A percentile compares a stretch with the other conserved stretches of the same genome.
phyloP scores from a whole-genome alignment of 2,329 filamentous ascomycete species.

The Penicillium sp. region DNA sequence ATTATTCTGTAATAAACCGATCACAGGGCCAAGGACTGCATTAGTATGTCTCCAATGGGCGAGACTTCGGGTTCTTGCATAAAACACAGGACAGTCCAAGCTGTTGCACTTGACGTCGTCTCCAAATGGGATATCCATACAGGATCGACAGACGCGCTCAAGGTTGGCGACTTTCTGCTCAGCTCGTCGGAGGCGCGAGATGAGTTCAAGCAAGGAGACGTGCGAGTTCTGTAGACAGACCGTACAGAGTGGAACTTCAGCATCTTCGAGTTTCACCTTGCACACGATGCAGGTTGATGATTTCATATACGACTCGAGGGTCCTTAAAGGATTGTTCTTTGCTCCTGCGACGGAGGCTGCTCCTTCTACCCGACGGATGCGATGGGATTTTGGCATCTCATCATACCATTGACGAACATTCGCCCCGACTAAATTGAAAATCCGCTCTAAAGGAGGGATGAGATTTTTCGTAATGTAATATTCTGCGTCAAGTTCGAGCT shows the following conservation, averaged over 20 bases:
- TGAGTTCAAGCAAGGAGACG: constrained; percentile 67
- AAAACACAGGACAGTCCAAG: constrained; percentile 91
- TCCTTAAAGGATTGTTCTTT: constrained; percentile 61
- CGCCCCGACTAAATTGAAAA: constrained; percentile 94
- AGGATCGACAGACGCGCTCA: constrained; percentile 76
- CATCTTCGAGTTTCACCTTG: constrained; percentile 58
- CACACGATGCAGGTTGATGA: constrained; percentile 81
- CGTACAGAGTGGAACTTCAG: constrained; percentile 49
- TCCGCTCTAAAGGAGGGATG: constrained; percentile 91
- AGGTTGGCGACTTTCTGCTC: constrained; percentile 70
- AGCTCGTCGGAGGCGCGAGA: constrained; percentile 63
- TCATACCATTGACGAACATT: constrained; percentile 92
- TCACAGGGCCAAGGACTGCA: constrained; percentile 43
- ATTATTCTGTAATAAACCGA: constrained; percentile 41
- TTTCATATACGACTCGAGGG: constrained; percentile 92
- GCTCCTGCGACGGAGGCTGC: constrained; percentile 34
- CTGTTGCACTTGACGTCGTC: constrained; percentile 89
- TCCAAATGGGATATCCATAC: constrained; percentile 71
- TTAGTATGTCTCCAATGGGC: constrained; percentile 43
- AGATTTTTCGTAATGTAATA: constrained; percentile 98
- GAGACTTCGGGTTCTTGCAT: constrained; percentile 53
- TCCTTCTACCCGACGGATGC: constrained; percentile 67
- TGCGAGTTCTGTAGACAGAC: constrained; percentile 48
- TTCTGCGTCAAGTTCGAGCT: constrained; percentile 84
- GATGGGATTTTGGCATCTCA: constrained; percentile 91